Percentiles rank a stretch among this genome's conserved stretches.
Conservation (phyloP, 1,284 basidiomycete species). For the Ustilago cynodontis region DNA sequence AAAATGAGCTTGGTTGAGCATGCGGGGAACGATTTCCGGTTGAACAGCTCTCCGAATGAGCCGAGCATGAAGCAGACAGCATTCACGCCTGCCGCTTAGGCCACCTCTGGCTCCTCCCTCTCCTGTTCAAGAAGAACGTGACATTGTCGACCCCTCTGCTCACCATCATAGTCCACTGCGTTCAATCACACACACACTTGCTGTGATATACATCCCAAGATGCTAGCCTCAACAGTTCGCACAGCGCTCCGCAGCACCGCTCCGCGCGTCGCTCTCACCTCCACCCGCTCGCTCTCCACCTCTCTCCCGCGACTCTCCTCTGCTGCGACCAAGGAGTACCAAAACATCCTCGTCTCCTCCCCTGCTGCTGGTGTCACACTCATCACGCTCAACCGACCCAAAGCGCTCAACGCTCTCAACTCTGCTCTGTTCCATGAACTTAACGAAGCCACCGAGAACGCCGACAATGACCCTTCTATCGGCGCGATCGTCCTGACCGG, state of each 20-base stretch:
- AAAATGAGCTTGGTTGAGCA: too few species aligned
- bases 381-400: conserved; percentile 94
- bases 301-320: conserved; percentile 54
- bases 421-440: conserved; percentile 76
- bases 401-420: conserved; percentile 82
- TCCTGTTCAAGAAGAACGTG: conserved; percentile 14
- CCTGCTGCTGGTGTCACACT: conserved; percentile 84
- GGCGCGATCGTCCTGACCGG: conserved; percentile 94
- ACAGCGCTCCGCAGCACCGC: conserved; percentile 43
- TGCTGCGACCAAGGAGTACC: conserved; percentile 69
- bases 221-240: conserved; percentile 39
- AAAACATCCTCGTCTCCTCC: conserved; percentile 80
- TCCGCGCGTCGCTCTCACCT: conserved; percentile 30
- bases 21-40: conserved; percentile 35
- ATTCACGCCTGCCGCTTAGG: conserved; percentile 18
- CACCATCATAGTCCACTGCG: background rate
- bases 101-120: conserved; percentile 8
- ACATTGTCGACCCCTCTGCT: background rate
- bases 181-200: background rate
- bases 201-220: conserved; percentile 8
- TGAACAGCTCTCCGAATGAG: conserved; percentile 21
- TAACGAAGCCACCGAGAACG: conserved; percentile 81
- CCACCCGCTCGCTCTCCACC: conserved; percentile 51
- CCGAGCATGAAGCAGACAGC: conserved; percentile 11
- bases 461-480: conserved; percentile 72